phyloP scores from a whole-genome alignment of 306 rosid species.

The Alnus rubra region DNA sequence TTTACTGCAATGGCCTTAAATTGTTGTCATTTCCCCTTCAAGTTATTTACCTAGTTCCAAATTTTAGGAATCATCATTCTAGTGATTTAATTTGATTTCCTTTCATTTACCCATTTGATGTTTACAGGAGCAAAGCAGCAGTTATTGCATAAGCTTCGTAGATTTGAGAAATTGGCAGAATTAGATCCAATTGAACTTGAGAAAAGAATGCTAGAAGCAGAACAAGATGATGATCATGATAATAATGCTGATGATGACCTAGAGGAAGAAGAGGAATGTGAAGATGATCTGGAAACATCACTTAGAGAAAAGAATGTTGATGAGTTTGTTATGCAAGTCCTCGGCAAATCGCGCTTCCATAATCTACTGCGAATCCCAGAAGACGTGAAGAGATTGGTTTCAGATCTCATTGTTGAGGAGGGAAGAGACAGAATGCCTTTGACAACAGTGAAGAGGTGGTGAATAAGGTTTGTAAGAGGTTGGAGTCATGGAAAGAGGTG shows the following conservation, averaged over 20 bases:
- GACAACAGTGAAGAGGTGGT: conserved; percentile 41
- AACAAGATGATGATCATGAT: conserved; percentile 30
- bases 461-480: conserved; percentile 49
- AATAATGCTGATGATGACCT: conserved; percentile 11
- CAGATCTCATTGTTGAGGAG: conserved; percentile 74
- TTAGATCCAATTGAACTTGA: conserved; percentile 81
- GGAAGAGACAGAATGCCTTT: conserved; percentile 19
- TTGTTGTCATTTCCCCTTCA: background rate
- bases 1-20: background rate
- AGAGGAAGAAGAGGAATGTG: conserved; percentile 37
- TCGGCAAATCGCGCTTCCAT: conserved; percentile 25
- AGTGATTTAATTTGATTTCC: background rate
- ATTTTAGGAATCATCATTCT: background rate
- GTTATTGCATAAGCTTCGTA: conserved; percentile 65
- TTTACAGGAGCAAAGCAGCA: conserved; percentile 79
- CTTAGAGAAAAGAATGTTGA: conserved; percentile 31
- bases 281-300: conserved; percentile 26
- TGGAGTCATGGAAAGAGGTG: conserved; percentile 74
- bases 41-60: background rate
- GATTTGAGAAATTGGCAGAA: conserved; percentile 88
- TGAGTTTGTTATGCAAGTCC: conserved; percentile 42
- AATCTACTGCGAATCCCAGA: conserved; percentile 30
- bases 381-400: conserved; percentile 55
- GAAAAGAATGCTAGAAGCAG: conserved; percentile 58
- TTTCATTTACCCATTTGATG: conserved; percentile 2